Base-by-base conservation (phyloP, 1,284 basidiomycete genomes). In the Pseudozyma pruni region DNA sequence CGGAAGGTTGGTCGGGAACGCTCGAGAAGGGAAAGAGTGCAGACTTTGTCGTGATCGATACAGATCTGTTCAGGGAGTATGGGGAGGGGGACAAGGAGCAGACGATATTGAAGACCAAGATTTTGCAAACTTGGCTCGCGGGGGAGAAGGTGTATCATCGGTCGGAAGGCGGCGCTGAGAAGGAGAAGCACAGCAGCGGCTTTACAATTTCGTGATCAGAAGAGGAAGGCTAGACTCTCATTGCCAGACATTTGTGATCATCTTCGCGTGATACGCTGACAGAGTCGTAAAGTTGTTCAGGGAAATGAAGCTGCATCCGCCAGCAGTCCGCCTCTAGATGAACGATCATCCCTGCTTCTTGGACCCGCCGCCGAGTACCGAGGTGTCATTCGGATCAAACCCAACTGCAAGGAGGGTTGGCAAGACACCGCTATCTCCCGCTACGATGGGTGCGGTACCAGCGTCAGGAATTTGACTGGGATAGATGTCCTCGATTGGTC, bases 21-120 rank as follows among this genome's bases (percentile, higher is more conserved):
- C 44, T 70, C 19, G 64, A 68, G 27, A 23, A 44, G 44, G 71
- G 71, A 4, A 69, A 57, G 43, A 69, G 58, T 23, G 71, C 71
- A 3, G 64, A 73, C 22, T 73, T 73, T 45, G 66, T 60, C 6
- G 58, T 73, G 6, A n/a, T 73, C 27, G 71, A 73, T 35, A 64
- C 64, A 14, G 59, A 70, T 43, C 33, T 73, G 14, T 69, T 73
- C 61, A 47, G 46, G 19, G 44, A 63, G 9, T 34, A 73, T 11
- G 53, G 49, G 3, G 50, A 37, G 2, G 61, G 53, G 11, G 56
- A 69, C 13, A 52, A 57, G 47, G 59, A 60, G n/a, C 60, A 63
- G 41, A 53, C 56, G 5, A 54, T 63, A 2, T 35, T 64, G 43
- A 59, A 56, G 45, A 48, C 67, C 4, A 63, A 64, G 49, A 60